Conservation (phyloP, 495 filamentous ascomycete genomes). For the Clohesyomyces aquaticus region DNA sequence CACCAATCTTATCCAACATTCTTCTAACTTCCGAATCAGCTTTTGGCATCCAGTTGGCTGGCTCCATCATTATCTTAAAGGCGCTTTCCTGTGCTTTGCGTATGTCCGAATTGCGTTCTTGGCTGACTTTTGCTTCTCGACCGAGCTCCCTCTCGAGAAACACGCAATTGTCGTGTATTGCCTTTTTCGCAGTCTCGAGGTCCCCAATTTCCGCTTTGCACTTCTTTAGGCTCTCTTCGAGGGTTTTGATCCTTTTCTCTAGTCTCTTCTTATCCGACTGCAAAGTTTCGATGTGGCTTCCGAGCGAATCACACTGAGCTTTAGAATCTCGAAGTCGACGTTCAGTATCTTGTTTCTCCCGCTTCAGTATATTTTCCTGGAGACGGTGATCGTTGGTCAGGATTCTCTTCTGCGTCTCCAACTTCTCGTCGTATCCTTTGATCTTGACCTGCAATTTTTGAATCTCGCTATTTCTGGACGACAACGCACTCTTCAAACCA, state of each 20-base stretch:
- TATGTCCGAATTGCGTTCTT: background rate
- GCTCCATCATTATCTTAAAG: conserved; percentile 6
- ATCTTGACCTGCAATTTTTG: background rate
- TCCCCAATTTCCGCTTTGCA: background rate
- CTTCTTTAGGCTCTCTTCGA: background rate
- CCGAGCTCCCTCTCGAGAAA: background rate
- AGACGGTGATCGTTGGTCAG: background rate
- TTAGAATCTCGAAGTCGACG: background rate
- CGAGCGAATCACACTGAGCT: no score
- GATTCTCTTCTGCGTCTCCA: background rate
- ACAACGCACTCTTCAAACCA: background rate
- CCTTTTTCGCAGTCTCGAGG: background rate
- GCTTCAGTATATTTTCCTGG: background rate
- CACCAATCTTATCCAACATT: background rate
- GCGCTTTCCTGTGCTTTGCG: conserved; percentile 9
- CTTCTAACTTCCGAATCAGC: conserved; percentile 1
- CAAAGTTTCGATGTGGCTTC: background rate
- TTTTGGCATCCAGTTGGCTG: conserved; percentile 7
- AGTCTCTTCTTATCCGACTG: background rate
- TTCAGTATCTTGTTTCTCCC: background rate
- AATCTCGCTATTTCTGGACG: background rate
- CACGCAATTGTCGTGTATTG: background rate
- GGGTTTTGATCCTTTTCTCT: no score
- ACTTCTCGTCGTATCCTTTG: background rate
- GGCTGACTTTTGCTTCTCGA: background rate